Percentiles rank a stretch among this genome's conserved stretches.
Evolutionary conservation across 2,329 filamentous ascomycete genomes (phyloP).

Genomic region (Corniculantispora saksenae): DNA sequence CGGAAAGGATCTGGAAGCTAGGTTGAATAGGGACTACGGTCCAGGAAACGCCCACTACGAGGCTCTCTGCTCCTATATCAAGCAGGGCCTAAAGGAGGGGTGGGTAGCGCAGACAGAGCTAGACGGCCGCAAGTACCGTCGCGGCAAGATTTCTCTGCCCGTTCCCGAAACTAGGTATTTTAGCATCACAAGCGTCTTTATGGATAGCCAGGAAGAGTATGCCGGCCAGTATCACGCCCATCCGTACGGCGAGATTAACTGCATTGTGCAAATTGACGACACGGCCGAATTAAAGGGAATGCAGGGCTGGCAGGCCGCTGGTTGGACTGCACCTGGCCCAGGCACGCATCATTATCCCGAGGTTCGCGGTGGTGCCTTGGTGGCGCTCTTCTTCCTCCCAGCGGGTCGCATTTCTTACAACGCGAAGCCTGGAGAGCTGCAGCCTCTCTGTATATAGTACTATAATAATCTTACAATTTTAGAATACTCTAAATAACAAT

Average conservation of each 20-base stretch:
- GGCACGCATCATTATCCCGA: slow-evolving; percentile 60
- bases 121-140: slow-evolving; percentile 46
- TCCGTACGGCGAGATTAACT: slow-evolving; percentile 58
- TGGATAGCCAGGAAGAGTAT: slow-evolving; percentile 50
- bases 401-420: slow-evolving; percentile 55
- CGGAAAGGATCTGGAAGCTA: slow-evolving; percentile 44
- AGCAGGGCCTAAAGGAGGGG: slow-evolving; percentile 42
- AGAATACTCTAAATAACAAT: too few relatives aligned
- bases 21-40: slow-evolving; percentile 45
- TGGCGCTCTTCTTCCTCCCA: slow-evolving; percentile 58
- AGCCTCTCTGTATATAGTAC: slow-evolving; percentile 32
- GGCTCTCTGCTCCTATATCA: slow-evolving; percentile 40
- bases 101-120: slow-evolving; percentile 46
- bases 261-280: slow-evolving; percentile 51
- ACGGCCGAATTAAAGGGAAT: slow-evolving; percentile 54
- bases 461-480: too few relatives aligned
- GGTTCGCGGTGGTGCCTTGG: slow-evolving; percentile 48
- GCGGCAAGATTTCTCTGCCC: slow-evolving; percentile 48
- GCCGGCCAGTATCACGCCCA: slow-evolving; percentile 55
- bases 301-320: slow-evolving; percentile 56
- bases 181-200: slow-evolving; percentile 59
- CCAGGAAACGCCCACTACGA: slow-evolving; percentile 45
- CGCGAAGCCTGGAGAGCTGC: slow-evolving; percentile 44
- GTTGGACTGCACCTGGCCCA: slow-evolving; percentile 55
- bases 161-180: slow-evolving; percentile 49